Conservation (phyloP, 305 asterid genomes). For the Petunia hybrid region DNA sequence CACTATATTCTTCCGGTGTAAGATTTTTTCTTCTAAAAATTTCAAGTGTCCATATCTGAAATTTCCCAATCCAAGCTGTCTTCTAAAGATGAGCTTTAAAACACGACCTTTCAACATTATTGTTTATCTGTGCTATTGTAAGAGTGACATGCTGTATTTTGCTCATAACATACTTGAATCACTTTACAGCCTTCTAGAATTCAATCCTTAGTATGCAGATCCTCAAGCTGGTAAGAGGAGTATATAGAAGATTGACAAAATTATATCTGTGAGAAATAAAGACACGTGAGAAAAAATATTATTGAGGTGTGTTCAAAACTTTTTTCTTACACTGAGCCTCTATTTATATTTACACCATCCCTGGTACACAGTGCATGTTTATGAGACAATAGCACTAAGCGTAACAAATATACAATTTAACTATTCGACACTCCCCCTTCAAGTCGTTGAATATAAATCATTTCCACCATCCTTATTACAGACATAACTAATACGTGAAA, state of each 20-base stretch:
- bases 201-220: not conserved
- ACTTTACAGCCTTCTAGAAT: constrained; percentile 1
- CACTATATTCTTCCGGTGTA: not conserved
- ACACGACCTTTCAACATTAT: not conserved
- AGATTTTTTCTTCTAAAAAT: not conserved
- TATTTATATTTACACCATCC: too few species aligned
- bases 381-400: too few species aligned
- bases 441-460: too few species aligned
- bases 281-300: too few species aligned
- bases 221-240: constrained; percentile 1
- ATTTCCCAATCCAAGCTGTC: not conserved
- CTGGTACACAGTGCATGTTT: too few species aligned
- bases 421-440: too few species aligned
- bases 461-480: too few species aligned
- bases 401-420: too few species aligned
- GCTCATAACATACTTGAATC: not conserved
- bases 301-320: too few species aligned
- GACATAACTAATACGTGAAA: too few species aligned
- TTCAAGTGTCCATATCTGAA: not conserved
- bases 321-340: too few species aligned
- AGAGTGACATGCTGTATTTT: not conserved
- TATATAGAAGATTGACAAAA: not conserved
- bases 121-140: not conserved
- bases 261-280: not conserved
- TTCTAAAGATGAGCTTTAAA: not conserved